These are phyloP conservation scores for Pulveroboletus sp. DNA, from an alignment of 768 basidiomycete species.

Conservation along the genomic window DNA sequence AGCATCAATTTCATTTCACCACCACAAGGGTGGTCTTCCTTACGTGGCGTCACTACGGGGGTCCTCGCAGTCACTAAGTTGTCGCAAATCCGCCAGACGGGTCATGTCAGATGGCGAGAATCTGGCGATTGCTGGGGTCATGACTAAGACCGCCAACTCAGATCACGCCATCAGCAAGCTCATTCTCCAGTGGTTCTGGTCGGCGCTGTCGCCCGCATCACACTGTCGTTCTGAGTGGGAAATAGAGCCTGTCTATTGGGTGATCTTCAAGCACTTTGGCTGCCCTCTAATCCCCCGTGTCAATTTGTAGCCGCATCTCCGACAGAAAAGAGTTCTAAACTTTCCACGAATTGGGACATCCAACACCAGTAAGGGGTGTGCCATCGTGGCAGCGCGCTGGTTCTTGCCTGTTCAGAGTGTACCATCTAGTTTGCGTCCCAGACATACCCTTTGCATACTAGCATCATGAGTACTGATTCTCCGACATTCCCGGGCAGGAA, in stretches of 20 bases:
- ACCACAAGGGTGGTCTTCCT: constrained; percentile 1
- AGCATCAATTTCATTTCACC: background rate
- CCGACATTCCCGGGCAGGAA: background rate
- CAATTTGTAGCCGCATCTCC: constrained; percentile 3
- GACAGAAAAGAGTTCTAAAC: background rate
- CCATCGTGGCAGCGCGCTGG: background rate
- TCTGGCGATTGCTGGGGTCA: constrained; percentile 11
- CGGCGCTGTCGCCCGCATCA: no score
- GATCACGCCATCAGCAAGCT: constrained; percentile 10
- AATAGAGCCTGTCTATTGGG: no score
- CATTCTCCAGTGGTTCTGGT: background rate
- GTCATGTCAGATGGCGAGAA: constrained; percentile 8
- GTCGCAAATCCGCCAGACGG: background rate
- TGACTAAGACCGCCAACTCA: constrained; percentile 2
- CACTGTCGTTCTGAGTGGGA: no score
- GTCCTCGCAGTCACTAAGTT: background rate
- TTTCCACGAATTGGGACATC: background rate
- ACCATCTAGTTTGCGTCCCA: no score
- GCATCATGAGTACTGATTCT: background rate
- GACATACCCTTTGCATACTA: background rate
- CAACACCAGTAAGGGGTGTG: constrained; percentile 1
- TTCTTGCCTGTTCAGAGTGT: background rate
- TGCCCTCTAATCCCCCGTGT: no score
- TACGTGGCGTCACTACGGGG: background rate
- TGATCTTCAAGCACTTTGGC: no score